Percentiles rank a stretch among this genome's conserved stretches.
These are phyloP conservation scores for Moesziomyces globuligerus DNA, from an alignment of 1,284 basidiomycete species.

Conservation along the genomic window DNA sequence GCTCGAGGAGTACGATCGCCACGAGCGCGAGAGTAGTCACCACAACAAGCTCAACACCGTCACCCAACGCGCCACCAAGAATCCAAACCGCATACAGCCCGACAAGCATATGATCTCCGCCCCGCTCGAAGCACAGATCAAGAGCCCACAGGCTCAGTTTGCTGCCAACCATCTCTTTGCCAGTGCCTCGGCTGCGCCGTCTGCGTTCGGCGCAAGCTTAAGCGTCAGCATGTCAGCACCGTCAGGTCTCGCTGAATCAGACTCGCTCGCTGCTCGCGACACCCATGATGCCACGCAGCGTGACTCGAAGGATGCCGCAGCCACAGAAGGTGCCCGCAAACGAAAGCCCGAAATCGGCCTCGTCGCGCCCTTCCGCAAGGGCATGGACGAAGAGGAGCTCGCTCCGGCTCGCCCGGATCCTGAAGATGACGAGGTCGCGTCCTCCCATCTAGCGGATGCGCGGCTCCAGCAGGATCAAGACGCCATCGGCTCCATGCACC, in stretches of 20 bases:
- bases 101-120: slow-evolving; percentile 66
- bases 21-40: slow-evolving; percentile 30
- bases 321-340: slow-evolving; percentile 8
- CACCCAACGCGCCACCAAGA: slow-evolving; percentile 34
- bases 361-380: slow-evolving; percentile 58
- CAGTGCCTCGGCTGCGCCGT: slow-evolving; percentile 36
- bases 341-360: slow-evolving; percentile 22
- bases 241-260: slow-evolving; percentile 13
- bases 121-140: slow-evolving; percentile 64
- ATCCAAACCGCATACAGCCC: slow-evolving; percentile 33
- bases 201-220: slow-evolving; percentile 20
- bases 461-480: background rate
- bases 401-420: slow-evolving; percentile 25
- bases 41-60: slow-evolving; percentile 26
- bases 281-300: background rate
- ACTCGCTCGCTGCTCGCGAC: slow-evolving; percentile 4
- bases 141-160: slow-evolving; percentile 58
- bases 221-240: slow-evolving; percentile 14
- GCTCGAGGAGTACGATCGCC: slow-evolving; percentile 75
- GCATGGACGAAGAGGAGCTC: slow-evolving; percentile 53
- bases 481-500: slow-evolving; percentile 2
- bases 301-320: too few species aligned
- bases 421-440: slow-evolving; percentile 27
- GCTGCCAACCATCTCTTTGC: slow-evolving; percentile 61
- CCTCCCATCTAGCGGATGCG: slow-evolving; percentile 11